phyloP scores from a whole-genome alignment of 192 early-diverging fungal species.

The Coemansia umbellata region DNA sequence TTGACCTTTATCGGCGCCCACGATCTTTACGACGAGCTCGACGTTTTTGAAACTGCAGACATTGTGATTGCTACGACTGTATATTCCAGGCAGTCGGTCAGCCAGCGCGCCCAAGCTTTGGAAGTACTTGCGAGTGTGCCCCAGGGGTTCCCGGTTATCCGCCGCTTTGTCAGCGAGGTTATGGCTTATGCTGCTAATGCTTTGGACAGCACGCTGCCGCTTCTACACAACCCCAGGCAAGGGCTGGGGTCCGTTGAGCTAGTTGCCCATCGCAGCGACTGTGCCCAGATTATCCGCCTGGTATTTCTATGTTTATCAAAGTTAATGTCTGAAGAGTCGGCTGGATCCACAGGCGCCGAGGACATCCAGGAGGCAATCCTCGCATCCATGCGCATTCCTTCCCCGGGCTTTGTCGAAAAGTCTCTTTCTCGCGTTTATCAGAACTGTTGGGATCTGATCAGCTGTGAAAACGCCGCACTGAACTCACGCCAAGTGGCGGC shows the following conservation, averaged over 20 bases:
- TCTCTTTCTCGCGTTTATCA: constrained; percentile 18
- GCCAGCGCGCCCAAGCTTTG: constrained; percentile 31
- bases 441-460: constrained; percentile 34
- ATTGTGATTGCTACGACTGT: background rate
- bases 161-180: constrained; percentile 25
- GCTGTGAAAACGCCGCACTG: constrained; percentile 22
- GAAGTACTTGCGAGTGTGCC: constrained; percentile 30
- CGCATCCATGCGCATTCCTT: constrained; percentile 30
- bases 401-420: constrained; percentile 17
- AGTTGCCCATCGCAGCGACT: constrained; percentile 27
- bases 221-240: constrained; percentile 3
- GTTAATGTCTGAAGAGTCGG: constrained; percentile 8
- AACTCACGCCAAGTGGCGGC: constrained; percentile 46
- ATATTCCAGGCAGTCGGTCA: constrained; percentile 18
- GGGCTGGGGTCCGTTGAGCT: constrained; percentile 32
- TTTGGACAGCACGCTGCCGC: constrained; percentile 11
- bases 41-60: constrained; percentile 4
- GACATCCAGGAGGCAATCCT: constrained; percentile 18
- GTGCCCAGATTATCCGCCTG: constrained; percentile 34
- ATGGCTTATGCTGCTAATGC: constrained; percentile 16
- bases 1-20: constrained; percentile 27
- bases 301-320: constrained; percentile 39
- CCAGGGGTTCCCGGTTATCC: constrained; percentile 20
- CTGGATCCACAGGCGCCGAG: background rate
- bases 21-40: constrained; percentile 9